A percentile compares a stretch with the other conserved stretches of the same genome.
These are phyloP conservation scores for Carex parvula DNA, from an alignment of 176 grass and related monocot species.

Conservation along the genomic window DNA sequence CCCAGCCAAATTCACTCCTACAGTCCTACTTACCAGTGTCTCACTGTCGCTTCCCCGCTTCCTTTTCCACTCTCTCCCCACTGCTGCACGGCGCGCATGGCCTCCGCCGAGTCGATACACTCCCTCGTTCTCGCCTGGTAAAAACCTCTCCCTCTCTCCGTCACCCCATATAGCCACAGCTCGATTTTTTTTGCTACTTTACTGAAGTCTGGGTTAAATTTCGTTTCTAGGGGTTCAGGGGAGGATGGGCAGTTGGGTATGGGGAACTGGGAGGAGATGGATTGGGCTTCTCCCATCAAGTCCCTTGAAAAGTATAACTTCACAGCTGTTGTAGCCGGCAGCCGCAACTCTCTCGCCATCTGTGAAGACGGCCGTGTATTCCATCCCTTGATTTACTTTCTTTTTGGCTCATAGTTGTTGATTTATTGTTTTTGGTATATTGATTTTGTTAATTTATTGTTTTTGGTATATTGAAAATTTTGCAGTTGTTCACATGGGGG, in stretches of 20 bases:
- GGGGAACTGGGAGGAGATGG: conserved; percentile 66
- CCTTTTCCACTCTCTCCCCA: neutral
- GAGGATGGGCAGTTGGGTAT: conserved; percentile 91
- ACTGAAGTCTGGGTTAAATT: neutral
- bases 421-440: neutral
- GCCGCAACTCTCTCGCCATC: conserved; percentile 97
- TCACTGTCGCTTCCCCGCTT: conserved; percentile 6
- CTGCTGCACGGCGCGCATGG: neutral
- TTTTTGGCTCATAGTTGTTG: neutral
- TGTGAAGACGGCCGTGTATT: conserved; percentile 58
- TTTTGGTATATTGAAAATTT: neutral
- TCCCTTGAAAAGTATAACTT: conserved; percentile 47
- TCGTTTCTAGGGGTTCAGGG: conserved; percentile 60
- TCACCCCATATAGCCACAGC: neutral
- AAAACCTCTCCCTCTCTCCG: neutral
- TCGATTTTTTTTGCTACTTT: conserved; percentile 12
- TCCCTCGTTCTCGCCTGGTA: conserved; percentile 62
- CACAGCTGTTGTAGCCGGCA: conserved; percentile 72
- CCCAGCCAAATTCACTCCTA: neutral
- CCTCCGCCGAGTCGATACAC: neutral
- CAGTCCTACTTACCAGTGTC: neutral
- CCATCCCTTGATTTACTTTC: neutral
- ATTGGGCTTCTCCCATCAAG: conserved; percentile 42
- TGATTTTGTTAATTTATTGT: conserved; percentile 9
- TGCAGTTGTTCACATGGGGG: conserved; percentile 94